These are phyloP conservation scores for Magnusiomyces clavatus DNA, from an alignment of 1,139 yeast genomes.

Conservation along the genomic window DNA sequence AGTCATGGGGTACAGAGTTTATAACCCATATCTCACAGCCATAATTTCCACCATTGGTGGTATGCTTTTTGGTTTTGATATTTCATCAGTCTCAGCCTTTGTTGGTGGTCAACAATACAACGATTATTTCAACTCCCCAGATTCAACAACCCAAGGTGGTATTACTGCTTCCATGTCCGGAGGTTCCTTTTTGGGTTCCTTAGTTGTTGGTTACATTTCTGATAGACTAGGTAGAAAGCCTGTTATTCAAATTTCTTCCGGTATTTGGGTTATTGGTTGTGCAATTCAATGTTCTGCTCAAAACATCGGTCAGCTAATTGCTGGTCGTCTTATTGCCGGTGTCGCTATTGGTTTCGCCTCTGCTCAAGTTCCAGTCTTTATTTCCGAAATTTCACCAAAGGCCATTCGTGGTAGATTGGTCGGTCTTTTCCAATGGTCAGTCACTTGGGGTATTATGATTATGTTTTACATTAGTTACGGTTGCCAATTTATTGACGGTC, in stretches of 20 bases:
- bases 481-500: slow-evolving; percentile 43
- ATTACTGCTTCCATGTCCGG: slow-evolving; percentile 93
- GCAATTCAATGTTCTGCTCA: slow-evolving; percentile 71
- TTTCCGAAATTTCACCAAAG: slow-evolving; percentile 65
- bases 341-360: slow-evolving; percentile 65
- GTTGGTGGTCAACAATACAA: slow-evolving; percentile 62
- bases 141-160: slow-evolving; percentile 60
- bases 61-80: slow-evolving; percentile 94
- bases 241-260: slow-evolving; percentile 64
- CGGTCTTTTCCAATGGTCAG: slow-evolving; percentile 59
- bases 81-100: slow-evolving; percentile 83
- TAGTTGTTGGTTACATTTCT: slow-evolving; percentile 39
- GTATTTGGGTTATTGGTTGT: slow-evolving; percentile 74
- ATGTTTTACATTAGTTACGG: slow-evolving; percentile 58
- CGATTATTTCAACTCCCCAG: slow-evolving; percentile 31
- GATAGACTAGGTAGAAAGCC: slow-evolving; percentile 73
- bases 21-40: slow-evolving; percentile 35
- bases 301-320: slow-evolving; percentile 61
- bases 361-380: slow-evolving; percentile 63
- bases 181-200: slow-evolving; percentile 61
- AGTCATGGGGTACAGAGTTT: slow-evolving; percentile 21
- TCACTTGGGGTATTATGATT: slow-evolving; percentile 57
- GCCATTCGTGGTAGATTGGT: slow-evolving; percentile 60
- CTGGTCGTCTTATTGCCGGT: slow-evolving; percentile 62
- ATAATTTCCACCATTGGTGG: slow-evolving; percentile 77